phyloP scores from a whole-genome alignment of 495 filamentous ascomycete species.

The Penicillium cosmopolitanum region DNA sequence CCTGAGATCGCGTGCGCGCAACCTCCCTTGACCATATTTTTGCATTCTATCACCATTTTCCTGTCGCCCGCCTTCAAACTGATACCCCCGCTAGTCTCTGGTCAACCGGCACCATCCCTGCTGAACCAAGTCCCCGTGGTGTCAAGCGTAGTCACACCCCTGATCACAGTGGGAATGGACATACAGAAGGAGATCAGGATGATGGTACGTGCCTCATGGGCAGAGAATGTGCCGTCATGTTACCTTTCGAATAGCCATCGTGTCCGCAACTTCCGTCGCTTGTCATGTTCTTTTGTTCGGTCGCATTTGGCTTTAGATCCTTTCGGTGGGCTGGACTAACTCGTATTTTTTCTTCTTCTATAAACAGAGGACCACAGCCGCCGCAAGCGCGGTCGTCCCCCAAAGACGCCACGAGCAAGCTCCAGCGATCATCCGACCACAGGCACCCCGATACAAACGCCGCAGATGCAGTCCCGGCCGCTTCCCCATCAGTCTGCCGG shows the following conservation, averaged over 20 bases:
- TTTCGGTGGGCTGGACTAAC: slow-evolving; percentile 15
- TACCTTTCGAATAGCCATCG: slow-evolving; percentile 1
- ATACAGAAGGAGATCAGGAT: slow-evolving; percentile 66
- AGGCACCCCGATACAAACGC: slow-evolving; percentile 68
- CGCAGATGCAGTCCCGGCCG: slow-evolving; percentile 72
- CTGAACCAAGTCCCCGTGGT: slow-evolving; percentile 68
- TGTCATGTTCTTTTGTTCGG: slow-evolving; percentile 2
- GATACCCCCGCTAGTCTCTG: slow-evolving; percentile 47
- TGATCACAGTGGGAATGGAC: slow-evolving; percentile 68
- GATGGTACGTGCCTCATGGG: slow-evolving; percentile 71
- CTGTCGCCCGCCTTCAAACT: slow-evolving; percentile 41
- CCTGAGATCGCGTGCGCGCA: background rate
- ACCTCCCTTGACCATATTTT: background rate
- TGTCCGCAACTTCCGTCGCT: slow-evolving; percentile 2
- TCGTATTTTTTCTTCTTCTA: slow-evolving; percentile 17
- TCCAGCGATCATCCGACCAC: slow-evolving; percentile 53
- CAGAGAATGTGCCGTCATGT: slow-evolving; percentile 12
- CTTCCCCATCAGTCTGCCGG: slow-evolving; percentile 59
- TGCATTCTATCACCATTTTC: slow-evolving; percentile 4
- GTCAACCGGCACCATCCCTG: slow-evolving; percentile 48
- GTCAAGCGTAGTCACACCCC: slow-evolving; percentile 94
- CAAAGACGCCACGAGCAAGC: slow-evolving; percentile 64
- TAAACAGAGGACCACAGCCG: slow-evolving; percentile 71
- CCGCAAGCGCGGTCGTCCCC: slow-evolving; percentile 85
- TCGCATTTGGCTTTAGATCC: slow-evolving; percentile 10